phyloP scores from a whole-genome alignment of 148 eudicot genomes.

The Rhododendron mucronatum region DNA sequence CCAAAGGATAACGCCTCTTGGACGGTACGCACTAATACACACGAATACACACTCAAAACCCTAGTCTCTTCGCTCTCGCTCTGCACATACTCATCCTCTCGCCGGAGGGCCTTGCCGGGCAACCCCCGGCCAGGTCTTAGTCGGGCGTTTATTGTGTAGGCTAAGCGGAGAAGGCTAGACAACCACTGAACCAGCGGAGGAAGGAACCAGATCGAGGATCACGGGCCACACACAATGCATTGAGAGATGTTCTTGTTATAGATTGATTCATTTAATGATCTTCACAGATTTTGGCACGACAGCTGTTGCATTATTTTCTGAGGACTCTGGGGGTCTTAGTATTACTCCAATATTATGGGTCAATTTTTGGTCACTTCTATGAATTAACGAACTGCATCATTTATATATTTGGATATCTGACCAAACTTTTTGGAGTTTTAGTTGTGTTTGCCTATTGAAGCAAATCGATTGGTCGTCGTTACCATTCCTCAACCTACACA shows the following conservation, averaged over 20 bases:
- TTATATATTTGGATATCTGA: background rate
- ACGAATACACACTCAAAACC: no score
- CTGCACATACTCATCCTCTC: no score
- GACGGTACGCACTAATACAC: no score
- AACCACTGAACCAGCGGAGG: no score
- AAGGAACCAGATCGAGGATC: no score
- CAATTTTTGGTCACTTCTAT: background rate
- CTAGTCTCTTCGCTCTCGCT: no score
- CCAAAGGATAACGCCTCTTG: no score
- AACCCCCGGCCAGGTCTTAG: no score
- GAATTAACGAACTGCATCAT: background rate
- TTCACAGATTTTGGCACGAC: background rate
- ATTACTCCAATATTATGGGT: no score
- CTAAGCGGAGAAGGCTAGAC: no score
- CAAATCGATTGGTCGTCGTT: background rate
- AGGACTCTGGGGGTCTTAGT: background rate
- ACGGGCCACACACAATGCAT: background rate
- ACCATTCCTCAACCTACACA: background rate
- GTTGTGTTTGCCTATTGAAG: background rate
- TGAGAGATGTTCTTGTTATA: background rate
- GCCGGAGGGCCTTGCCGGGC: no score
- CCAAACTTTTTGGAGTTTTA: background rate
- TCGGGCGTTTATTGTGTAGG: no score
- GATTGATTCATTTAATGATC: background rate
- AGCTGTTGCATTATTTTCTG: background rate